Evolutionary conservation across 2,329 filamentous ascomycete species (phyloP).

Genomic region (Aspergillus vadensis): DNA sequence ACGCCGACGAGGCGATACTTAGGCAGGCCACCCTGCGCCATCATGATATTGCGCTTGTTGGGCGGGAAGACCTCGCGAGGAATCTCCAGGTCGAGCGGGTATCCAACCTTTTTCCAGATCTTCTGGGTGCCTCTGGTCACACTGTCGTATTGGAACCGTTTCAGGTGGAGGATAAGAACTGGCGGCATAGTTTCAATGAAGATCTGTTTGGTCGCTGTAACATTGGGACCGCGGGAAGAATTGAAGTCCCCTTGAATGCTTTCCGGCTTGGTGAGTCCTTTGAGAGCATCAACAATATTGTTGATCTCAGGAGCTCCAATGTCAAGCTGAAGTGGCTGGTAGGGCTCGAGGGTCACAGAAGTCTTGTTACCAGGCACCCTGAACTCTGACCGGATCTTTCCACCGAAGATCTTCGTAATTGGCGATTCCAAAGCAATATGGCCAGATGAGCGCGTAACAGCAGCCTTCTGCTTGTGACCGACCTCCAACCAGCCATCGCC

Average conservation of each 20-base stretch:
- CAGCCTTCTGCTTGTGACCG: constrained; percentile 83
- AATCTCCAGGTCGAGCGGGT: constrained; percentile 91
- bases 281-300: constrained; percentile 90
- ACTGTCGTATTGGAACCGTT: constrained; percentile 94
- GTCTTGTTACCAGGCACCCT: constrained; percentile 82
- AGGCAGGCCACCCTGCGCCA: constrained; percentile 69
- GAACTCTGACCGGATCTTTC: constrained; percentile 85
- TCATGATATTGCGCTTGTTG: constrained; percentile 67
- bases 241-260: constrained; percentile 82
- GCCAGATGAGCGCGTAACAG: constrained; percentile 84
- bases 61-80: constrained; percentile 85
- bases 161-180: constrained; percentile 90
- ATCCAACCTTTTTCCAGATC: constrained; percentile 97
- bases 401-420: constrained; percentile 91
- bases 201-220: constrained; percentile 85
- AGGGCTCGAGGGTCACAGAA: constrained; percentile 89
- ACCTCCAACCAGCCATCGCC: constrained; percentile 89
- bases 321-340: constrained; percentile 91
- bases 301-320: constrained; percentile 84
- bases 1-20: constrained; percentile 86
- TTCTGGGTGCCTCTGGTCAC: constrained; percentile 82
- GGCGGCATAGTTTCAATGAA: constrained; percentile 90
- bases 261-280: constrained; percentile 79
- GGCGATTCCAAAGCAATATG: constrained; percentile 72
- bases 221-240: constrained; percentile 73